Conservation (phyloP, 805 yeast genomes). For the Candida succiphila region DNA sequence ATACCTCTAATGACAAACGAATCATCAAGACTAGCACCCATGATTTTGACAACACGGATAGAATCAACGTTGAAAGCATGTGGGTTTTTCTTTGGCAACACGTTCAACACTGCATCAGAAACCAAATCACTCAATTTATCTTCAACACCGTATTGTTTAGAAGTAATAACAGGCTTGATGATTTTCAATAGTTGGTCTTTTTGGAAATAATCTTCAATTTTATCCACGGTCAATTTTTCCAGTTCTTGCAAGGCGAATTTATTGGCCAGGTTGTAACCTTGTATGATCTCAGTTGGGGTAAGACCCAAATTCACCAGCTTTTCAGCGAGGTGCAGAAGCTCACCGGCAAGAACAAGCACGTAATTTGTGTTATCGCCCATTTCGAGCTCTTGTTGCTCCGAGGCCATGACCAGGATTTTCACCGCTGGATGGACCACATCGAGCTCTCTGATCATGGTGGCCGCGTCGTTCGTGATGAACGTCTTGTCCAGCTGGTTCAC, state of each 20-base stretch:
- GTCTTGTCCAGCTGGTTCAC: slow-evolving; percentile 82
- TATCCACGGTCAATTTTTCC: slow-evolving; percentile 53
- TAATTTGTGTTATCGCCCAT: slow-evolving; percentile 96
- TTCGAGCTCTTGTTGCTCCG: slow-evolving; percentile 93
- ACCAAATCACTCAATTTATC: slow-evolving; percentile 68
- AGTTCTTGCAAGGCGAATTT: slow-evolving; percentile 61
- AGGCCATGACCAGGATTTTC: slow-evolving; percentile 89
- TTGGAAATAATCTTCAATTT: slow-evolving; percentile 46
- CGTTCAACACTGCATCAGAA: slow-evolving; percentile 73
- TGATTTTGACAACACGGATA: slow-evolving; percentile 89
- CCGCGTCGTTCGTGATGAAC: slow-evolving; percentile 94
- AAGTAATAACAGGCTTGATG: slow-evolving; percentile 78
- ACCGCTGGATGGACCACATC: slow-evolving; percentile 98
- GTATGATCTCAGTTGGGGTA: slow-evolving; percentile 85
- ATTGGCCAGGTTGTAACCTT: slow-evolving; percentile 86
- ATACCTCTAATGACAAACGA: slow-evolving; percentile 88
- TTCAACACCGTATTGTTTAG: slow-evolving; percentile 90
- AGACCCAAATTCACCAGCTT: slow-evolving; percentile 77
- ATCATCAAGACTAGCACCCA: slow-evolving; percentile 75
- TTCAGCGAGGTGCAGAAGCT: slow-evolving; percentile 77
- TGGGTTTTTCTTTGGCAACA: slow-evolving; percentile 62
- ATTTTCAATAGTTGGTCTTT: slow-evolving; percentile 55
- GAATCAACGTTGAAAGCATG: slow-evolving; percentile 79
- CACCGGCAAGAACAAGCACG: slow-evolving; percentile 89
- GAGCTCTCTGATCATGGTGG: slow-evolving; percentile 87